Evolutionary conservation across 192 early-diverging fungal genomes (phyloP), one percentile per base, ranked within the genome.

Genomic region (Mortierella antarctica): DNA sequence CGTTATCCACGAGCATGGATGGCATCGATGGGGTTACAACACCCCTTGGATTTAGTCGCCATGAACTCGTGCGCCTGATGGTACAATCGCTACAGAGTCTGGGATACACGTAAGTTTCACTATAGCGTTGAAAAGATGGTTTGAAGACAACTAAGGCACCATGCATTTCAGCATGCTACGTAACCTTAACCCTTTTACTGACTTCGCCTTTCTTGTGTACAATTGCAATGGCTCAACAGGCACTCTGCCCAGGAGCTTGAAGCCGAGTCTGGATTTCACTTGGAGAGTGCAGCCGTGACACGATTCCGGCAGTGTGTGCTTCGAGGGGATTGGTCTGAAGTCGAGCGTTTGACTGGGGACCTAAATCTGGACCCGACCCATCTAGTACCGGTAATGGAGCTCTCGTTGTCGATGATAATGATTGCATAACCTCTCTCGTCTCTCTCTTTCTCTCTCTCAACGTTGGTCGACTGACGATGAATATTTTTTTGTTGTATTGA

Each of bases 51-150:
- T 72, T 80, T 58, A 72, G 47, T 39, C 77, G 77, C 15, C 82
- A 92, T 51, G 96, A 99, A 74, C 85, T 97, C 6, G 93, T 97
- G 41, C 90, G 96, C 40, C 83, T 99, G 13, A 92, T 99, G 73
- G 78, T 96, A 20, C 97, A 99, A 83, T 90, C 94, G 62, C 84
- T 98, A 49, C 84, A 88, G 45, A 93, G 94, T 65, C 83, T 97
- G 61, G 96, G 95, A 1, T 94, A 93, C 67, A 81, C 74, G 93
- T 95, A 86, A 79, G 87, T 66, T 13, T 49, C 7, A 11, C 48
- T 8, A 17, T 31, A 3, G 6, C n/a, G 14, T 55, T 55, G 52
- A 45, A 4, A 39, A 8, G 2, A 21, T 67, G 31, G n/a, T 42
- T 44, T 62, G 12, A 17, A n/a, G 11, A 47, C 45, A 47, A 47